These are phyloP conservation scores for Hypoxylon sp. DNA, from an alignment of 2,329 filamentous ascomycete genomes.

Conservation along the genomic window DNA sequence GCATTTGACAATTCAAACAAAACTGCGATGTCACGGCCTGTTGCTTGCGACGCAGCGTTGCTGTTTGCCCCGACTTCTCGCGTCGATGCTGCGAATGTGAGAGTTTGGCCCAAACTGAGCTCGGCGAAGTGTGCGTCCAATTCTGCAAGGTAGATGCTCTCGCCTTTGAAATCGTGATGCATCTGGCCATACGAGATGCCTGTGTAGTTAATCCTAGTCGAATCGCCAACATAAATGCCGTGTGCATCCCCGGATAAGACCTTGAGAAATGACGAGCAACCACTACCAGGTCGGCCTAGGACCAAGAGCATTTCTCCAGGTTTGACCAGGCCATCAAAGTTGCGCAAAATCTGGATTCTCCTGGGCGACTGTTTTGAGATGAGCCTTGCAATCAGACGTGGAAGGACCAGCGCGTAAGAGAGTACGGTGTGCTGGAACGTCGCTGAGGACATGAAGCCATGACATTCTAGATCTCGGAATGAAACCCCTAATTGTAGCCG, in stretches of 20 bases:
- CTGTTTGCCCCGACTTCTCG: not conserved
- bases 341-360: too few relatives aligned
- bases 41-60: not conserved
- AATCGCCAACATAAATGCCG: conserved; percentile 78
- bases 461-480: too few relatives aligned
- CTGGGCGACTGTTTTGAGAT: too few relatives aligned
- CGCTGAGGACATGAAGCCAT: too few relatives aligned
- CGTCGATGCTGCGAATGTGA: conserved; percentile 79
- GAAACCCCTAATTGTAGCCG: too few relatives aligned
- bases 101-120: conserved; percentile 81
- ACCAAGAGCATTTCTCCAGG: conserved; percentile 67
- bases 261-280: conserved; percentile 87
- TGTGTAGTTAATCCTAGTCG: conserved; percentile 81
- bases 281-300: conserved; percentile 72
- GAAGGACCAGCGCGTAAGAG: too few relatives aligned
- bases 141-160: conserved; percentile 87
- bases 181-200: not conserved
- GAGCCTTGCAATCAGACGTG: too few relatives aligned
- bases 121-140: conserved; percentile 85
- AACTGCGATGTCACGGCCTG: conserved; percentile 47
- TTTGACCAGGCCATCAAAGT: not conserved
- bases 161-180: conserved; percentile 58
- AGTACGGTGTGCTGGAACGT: too few relatives aligned
- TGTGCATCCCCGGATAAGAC: conserved; percentile 85
- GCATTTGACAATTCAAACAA: conserved; percentile 50